Evolutionary conservation across 805 yeast species (phyloP).

Genomic region (Jamesozyma lodderae): DNA sequence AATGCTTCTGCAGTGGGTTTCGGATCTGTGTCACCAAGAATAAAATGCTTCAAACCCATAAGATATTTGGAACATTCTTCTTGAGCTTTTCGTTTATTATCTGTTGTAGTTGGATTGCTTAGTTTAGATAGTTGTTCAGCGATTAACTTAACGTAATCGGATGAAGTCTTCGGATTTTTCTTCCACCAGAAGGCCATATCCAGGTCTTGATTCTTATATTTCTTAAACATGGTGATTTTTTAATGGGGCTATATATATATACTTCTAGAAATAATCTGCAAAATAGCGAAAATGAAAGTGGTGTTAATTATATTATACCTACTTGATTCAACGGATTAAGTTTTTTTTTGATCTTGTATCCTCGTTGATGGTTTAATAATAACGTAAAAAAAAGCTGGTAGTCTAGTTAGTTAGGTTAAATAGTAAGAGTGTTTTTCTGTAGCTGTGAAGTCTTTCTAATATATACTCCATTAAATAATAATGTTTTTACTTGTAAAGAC

Average conservation of each 20-base stretch:
- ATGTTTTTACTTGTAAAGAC: too few relatives aligned
- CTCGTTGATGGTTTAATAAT: too few relatives aligned
- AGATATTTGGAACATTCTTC: constrained; percentile 68
- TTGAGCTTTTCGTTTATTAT: constrained; percentile 39
- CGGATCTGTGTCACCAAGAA: constrained; percentile 52
- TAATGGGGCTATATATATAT: not conserved
- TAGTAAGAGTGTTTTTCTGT: too few relatives aligned
- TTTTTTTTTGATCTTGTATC: too few relatives aligned
- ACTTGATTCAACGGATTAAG: too few relatives aligned
- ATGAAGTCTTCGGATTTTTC: constrained; percentile 82
- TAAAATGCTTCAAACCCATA: constrained; percentile 51
- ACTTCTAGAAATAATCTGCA: too few relatives aligned
- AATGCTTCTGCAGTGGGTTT: constrained; percentile 60
- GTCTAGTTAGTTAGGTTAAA: not conserved
- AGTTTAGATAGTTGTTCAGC: constrained; percentile 64
- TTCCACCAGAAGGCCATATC: constrained; percentile 85
- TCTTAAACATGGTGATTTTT: constrained; percentile 18
- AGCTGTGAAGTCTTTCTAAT: too few relatives aligned
- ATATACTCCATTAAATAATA: too few relatives aligned
- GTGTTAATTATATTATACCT: too few relatives aligned
- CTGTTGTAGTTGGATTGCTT: constrained; percentile 32
- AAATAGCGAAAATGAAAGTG: too few relatives aligned
- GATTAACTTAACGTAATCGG: constrained; percentile 67
- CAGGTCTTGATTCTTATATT: constrained; percentile 24
- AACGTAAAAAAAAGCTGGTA: not conserved